Conservation (phyloP, 1,139 yeast genomes). For the Pichia sp. region DNA sequence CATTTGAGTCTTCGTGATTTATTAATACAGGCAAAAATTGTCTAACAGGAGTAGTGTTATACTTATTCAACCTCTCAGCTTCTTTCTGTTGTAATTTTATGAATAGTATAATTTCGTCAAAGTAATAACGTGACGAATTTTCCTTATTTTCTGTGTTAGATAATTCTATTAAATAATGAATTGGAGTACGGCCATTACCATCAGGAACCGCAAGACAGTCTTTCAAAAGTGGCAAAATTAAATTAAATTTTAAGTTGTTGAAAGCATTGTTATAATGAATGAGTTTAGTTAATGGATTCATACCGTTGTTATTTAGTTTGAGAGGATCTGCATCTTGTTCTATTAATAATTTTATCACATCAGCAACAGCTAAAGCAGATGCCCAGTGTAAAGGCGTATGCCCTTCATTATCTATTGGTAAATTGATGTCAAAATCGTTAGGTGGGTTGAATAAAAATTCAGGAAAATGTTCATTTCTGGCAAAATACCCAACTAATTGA, state of each 20-base stretch:
- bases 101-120: slow-evolving; percentile 33
- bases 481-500: slow-evolving; percentile 52
- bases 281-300: slow-evolving; percentile 78
- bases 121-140: slow-evolving; percentile 34
- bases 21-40: slow-evolving; percentile 54
- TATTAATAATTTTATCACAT: slow-evolving; percentile 62
- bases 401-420: slow-evolving; percentile 89
- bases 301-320: slow-evolving; percentile 67
- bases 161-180: slow-evolving; percentile 65
- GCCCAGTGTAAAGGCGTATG: slow-evolving; percentile 98
- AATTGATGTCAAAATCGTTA: slow-evolving; percentile 72
- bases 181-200: slow-evolving; percentile 62
- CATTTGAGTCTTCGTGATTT: slow-evolving; percentile 62
- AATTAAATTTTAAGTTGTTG: slow-evolving; percentile 69
- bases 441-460: slow-evolving; percentile 70
- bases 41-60: slow-evolving; percentile 20
- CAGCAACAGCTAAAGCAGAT: slow-evolving; percentile 78
- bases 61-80: slow-evolving; percentile 25
- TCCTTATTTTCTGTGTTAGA: slow-evolving; percentile 44
- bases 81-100: slow-evolving; percentile 25
- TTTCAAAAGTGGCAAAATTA: slow-evolving; percentile 62
- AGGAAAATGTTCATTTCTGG: slow-evolving; percentile 74
- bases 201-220: slow-evolving; percentile 69
- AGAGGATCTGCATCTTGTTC: slow-evolving; percentile 69
- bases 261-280: slow-evolving; percentile 83